Evolutionary conservation across 768 basidiomycete genomes (phyloP).

Genomic region (Termitomyces sp.): DNA sequence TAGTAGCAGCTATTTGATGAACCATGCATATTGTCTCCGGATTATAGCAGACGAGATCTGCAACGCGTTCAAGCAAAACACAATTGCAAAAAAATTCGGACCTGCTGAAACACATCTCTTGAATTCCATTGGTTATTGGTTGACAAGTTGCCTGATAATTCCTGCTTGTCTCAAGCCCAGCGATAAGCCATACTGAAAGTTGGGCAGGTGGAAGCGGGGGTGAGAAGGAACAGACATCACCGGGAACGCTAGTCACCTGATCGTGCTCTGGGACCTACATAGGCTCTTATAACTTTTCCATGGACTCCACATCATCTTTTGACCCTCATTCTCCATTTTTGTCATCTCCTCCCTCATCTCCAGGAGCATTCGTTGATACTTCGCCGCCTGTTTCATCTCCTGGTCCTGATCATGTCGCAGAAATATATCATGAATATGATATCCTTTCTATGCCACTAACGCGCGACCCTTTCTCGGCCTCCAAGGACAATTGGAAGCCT

Average conservation of each 20-base stretch:
- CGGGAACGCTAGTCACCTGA: constrained; percentile 15
- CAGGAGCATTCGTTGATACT: constrained; percentile 23
- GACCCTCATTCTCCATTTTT: constrained; percentile 26
- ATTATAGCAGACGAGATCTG: neutral
- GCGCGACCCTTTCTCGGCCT: constrained; percentile 49
- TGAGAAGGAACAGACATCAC: constrained; percentile 39
- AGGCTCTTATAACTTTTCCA: constrained; percentile 2
- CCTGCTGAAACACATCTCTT: too few relatives aligned
- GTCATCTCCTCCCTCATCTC: constrained; percentile 51
- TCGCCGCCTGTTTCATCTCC: constrained; percentile 27
- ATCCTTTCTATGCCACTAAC: constrained; percentile 12
- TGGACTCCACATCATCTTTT: constrained; percentile 7
- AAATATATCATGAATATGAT: constrained; percentile 10
- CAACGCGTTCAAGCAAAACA: neutral
- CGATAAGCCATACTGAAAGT: constrained; percentile 47
- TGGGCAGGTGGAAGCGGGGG: constrained; percentile 29
- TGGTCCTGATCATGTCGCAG: constrained; percentile 10
- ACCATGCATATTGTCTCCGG: neutral
- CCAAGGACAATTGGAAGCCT: constrained; percentile 37
- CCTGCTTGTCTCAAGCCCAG: constrained; percentile 15
- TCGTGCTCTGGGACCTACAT: constrained; percentile 4
- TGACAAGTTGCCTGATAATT: too few relatives aligned
- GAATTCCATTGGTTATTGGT: too few relatives aligned
- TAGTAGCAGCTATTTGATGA: neutral
- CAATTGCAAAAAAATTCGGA: neutral